Conservation (phyloP, 768 basidiomycete genomes). For the Tulasnella sp. region DNA sequence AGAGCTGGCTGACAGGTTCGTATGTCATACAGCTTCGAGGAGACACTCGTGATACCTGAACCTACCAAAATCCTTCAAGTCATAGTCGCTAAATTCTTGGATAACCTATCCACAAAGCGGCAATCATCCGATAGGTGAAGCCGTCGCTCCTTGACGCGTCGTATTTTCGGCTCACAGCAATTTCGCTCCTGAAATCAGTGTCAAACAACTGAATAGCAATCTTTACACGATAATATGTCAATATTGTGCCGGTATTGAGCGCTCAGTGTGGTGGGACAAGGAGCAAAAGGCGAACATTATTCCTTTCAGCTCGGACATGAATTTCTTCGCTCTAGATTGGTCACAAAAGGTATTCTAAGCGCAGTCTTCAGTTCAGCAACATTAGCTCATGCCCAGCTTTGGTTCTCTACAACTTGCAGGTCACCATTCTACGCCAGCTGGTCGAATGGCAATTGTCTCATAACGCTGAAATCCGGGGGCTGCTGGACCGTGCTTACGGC, state of each 20-base stretch:
- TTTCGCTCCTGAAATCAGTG: constrained; percentile 37
- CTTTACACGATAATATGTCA: constrained; percentile 46
- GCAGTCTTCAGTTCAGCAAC: constrained; percentile 18
- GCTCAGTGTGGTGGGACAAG: constrained; percentile 75
- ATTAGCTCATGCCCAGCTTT: constrained; percentile 20
- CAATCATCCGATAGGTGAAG: background rate
- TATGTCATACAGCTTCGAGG: constrained; percentile 52
- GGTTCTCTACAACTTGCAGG: constrained; percentile 36
- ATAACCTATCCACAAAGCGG: constrained; percentile 80
- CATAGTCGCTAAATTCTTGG: constrained; percentile 64
- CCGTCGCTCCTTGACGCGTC: background rate
- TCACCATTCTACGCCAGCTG: constrained; percentile 71
- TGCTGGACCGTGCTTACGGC: constrained; percentile 79
- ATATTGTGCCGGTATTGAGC: constrained; percentile 38
- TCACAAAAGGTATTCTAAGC: constrained; percentile 51
- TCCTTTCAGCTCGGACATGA: constrained; percentile 60
- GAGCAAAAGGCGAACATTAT: constrained; percentile 54
- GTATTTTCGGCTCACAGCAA: constrained; percentile 1
- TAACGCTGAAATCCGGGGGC: constrained; percentile 52
- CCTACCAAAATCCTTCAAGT: constrained; percentile 63
- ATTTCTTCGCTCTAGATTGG: constrained; percentile 75
- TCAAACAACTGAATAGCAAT: constrained; percentile 73
- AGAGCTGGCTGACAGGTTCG: background rate
- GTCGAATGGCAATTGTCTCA: constrained; percentile 76
- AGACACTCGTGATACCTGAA: constrained; percentile 50